Evolutionary conservation across 75 land plant species (phyloP).

Genomic region (Cupressus sempervirens): DNA sequence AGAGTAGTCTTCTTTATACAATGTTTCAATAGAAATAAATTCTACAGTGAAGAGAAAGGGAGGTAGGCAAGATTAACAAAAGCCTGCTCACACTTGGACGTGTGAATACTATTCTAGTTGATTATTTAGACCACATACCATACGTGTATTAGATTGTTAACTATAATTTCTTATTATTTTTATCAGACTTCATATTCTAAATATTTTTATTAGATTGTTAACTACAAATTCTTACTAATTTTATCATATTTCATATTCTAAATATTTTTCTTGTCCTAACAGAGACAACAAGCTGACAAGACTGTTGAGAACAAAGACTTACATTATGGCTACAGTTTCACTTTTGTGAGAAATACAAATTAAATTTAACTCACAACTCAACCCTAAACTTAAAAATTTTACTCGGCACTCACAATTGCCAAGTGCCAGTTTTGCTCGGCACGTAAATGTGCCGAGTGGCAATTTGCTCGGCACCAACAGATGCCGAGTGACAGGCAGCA

Average conservation of each 20-base stretch:
- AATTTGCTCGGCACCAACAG: no score
- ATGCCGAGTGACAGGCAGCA: no score
- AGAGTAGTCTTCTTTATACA: neutral
- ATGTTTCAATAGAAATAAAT: neutral
- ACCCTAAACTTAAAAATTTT: no score
- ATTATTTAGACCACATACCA: conserved; percentile 87
- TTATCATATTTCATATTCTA: no score
- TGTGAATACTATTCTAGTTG: conserved; percentile 91
- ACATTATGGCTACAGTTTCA: conserved; percentile 91
- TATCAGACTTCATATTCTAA: neutral
- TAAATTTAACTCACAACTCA: no score
- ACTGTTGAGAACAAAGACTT: conserved; percentile 86
- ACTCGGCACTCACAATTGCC: no score
- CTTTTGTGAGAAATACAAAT: no score
- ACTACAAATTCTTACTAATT: no score
- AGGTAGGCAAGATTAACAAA: conserved; percentile 97
- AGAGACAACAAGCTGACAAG: conserved; percentile 98
- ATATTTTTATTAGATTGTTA: no score
- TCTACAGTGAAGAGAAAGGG: conserved; percentile 84
- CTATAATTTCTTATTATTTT: neutral
- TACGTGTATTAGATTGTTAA: conserved; percentile 50
- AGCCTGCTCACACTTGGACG: conserved; percentile 96
- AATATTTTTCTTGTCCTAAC: conserved; percentile 8
- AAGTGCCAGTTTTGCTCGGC: no score
- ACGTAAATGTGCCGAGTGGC: no score